These are phyloP conservation scores for Cladophialophora chaetospira DNA, from an alignment of 2,329 filamentous ascomycete species.

Conservation along the genomic window DNA sequence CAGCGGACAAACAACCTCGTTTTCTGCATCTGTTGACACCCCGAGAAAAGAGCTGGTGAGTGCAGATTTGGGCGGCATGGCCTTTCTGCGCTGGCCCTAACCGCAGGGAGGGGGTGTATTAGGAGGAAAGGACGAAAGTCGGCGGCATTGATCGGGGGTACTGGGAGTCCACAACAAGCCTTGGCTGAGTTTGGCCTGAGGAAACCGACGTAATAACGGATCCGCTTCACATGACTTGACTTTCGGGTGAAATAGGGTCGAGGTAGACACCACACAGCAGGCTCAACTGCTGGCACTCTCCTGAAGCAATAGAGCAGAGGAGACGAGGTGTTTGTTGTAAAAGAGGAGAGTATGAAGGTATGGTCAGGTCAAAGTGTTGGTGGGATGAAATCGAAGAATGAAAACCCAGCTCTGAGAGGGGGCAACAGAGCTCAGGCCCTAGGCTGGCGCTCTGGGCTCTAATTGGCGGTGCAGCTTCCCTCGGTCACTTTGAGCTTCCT, in stretches of 20 bases:
- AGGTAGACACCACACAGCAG: constrained; percentile 3
- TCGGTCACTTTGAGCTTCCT: background rate
- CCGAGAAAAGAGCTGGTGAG: constrained; percentile 88
- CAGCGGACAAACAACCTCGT: constrained; percentile 95
- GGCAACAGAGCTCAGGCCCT: constrained; percentile 3
- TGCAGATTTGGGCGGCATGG: constrained; percentile 86
- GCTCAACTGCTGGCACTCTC: constrained; percentile 5
- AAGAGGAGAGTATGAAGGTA: constrained; percentile 9
- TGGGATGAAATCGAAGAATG: constrained; percentile 15
- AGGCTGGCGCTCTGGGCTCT: too few species aligned
- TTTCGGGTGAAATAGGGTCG: constrained; percentile 7
- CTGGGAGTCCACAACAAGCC: constrained; percentile 29
- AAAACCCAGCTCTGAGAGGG: constrained; percentile 16
- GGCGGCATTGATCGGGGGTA: constrained; percentile 32
- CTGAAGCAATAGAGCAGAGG: background rate
- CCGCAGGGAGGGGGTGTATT: constrained; percentile 21
- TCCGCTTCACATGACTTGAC: constrained; percentile 29
- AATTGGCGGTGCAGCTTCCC: constrained; percentile 11
- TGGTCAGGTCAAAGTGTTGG: constrained; percentile 10
- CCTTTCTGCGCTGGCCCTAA: constrained; percentile 38
- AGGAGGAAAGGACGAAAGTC: constrained; percentile 27
- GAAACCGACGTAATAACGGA: constrained; percentile 26
- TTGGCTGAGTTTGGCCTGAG: constrained; percentile 25
- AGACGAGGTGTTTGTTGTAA: background rate
- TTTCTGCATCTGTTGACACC: constrained; percentile 80